A percentile compares a stretch with the other conserved stretches of the same genome.
phyloP scores from a whole-genome alignment of 768 basidiomycete species.

The Lyophyllum shimeji region DNA sequence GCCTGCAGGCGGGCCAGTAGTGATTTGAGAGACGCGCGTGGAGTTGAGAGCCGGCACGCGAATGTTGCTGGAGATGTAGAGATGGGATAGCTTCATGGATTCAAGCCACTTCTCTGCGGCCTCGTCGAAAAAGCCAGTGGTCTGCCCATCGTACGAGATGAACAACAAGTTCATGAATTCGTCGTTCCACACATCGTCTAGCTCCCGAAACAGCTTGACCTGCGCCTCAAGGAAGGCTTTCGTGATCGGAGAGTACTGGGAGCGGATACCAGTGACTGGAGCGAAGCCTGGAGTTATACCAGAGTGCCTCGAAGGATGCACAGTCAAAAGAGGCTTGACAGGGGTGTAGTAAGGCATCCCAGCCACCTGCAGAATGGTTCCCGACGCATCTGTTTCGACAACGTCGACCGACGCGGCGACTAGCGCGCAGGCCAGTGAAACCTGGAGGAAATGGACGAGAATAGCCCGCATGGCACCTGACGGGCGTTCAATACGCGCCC shows the following conservation, averaged over 20 bases:
- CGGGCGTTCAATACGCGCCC: background rate
- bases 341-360: slow-evolving; percentile 23
- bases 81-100: slow-evolving; percentile 18
- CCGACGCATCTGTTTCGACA: slow-evolving; percentile 7
- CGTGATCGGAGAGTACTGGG: slow-evolving; percentile 25
- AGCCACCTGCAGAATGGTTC: slow-evolving; percentile 13
- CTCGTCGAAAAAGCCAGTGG: slow-evolving; percentile 24
- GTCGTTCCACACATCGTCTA: slow-evolving; percentile 35
- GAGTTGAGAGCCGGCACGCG: slow-evolving; percentile 15
- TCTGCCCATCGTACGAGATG: slow-evolving; percentile 26
- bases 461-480: background rate
- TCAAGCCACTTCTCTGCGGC: slow-evolving; percentile 27
- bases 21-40: slow-evolving; percentile 13
- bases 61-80: slow-evolving; percentile 24
- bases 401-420: slow-evolving; percentile 9
- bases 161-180: slow-evolving; percentile 27
- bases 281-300: slow-evolving; percentile 9
- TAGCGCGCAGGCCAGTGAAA: slow-evolving; percentile 6
- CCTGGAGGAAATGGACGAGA: background rate
- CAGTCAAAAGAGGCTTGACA: slow-evolving; percentile 11
- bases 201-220: slow-evolving; percentile 18
- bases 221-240: slow-evolving; percentile 25
- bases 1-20: slow-evolving; percentile 23
- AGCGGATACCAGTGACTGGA: slow-evolving; percentile 26
- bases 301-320: slow-evolving; percentile 4